Evolutionary conservation across 306 rosid genomes (phyloP).

Genomic region (Acacia confusa): DNA sequence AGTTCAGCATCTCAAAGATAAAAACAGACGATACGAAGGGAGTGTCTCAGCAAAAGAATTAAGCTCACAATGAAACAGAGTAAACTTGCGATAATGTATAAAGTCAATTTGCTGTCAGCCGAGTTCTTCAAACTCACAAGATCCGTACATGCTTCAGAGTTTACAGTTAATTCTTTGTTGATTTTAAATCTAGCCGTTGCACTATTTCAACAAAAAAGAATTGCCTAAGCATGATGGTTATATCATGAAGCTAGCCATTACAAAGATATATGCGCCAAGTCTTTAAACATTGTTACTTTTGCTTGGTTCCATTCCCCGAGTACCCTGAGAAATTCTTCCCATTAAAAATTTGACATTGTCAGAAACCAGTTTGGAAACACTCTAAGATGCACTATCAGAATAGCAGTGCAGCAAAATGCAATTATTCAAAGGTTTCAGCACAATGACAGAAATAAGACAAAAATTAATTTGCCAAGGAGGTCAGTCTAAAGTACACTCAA

Average conservation of each 20-base stretch:
- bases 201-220: constrained; percentile 5
- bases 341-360: too few relatives aligned
- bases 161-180: neutral
- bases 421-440: too few relatives aligned
- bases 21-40: neutral
- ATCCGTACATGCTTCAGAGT: neutral
- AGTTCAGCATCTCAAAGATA: constrained; percentile 30
- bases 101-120: neutral
- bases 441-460: too few relatives aligned
- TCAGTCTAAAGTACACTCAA: too few relatives aligned
- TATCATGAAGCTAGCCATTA: constrained; percentile 17
- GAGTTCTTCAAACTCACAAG: constrained; percentile 10
- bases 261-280: neutral
- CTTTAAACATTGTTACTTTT: too few relatives aligned
- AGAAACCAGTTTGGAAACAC: too few relatives aligned
- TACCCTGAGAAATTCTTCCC: too few relatives aligned
- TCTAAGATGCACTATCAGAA: too few relatives aligned
- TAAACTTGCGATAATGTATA: neutral
- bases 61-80: constrained; percentile 2
- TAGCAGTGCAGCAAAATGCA: too few relatives aligned
- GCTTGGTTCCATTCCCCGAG: too few relatives aligned
- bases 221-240: constrained; percentile 16
- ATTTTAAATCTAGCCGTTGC: constrained; percentile 3
- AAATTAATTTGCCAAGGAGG: too few relatives aligned
- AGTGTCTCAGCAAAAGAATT: constrained; percentile 3